Conservation (phyloP, 2,329 filamentous ascomycete species). For the Parafenestella ontariensis region DNA sequence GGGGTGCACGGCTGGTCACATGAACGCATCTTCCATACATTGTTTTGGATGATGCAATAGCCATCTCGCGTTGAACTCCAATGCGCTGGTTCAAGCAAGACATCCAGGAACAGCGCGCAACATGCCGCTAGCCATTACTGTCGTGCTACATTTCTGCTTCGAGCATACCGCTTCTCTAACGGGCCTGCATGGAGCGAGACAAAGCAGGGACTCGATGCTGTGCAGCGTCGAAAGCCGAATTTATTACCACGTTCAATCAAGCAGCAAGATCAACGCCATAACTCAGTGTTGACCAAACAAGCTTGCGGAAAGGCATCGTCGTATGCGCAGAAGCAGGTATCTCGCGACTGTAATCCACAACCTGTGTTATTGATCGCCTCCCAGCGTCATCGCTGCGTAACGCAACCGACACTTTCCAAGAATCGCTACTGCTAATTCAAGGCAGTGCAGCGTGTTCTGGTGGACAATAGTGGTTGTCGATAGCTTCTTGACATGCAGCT, state of each 20-base stretch:
- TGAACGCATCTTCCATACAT: too few species aligned
- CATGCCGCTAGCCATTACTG: conserved; percentile 1
- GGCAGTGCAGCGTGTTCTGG: conserved; percentile 6
- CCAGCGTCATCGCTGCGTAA: conserved; percentile 20
- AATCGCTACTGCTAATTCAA: conserved; percentile 5
- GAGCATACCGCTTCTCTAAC: not conserved
- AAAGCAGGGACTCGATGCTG: not conserved
- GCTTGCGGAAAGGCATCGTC: not conserved
- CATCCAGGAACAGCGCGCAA: not conserved
- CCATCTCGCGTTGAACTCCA: conserved; percentile 1
- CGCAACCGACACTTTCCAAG: not conserved
- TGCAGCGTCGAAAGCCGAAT: not conserved
- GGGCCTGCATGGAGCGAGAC: not conserved
- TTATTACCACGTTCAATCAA: not conserved
- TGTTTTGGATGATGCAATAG: too few species aligned
- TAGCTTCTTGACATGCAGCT: conserved; percentile 12
- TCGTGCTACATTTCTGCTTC: conserved; percentile 7
- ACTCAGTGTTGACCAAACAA: not conserved
- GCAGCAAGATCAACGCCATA: not conserved
- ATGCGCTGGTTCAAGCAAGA: not conserved
- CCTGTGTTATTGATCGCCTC: conserved; percentile 2
- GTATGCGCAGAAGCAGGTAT: conserved; percentile 7
- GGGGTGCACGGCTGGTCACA: too few species aligned
- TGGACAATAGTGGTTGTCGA: conserved; percentile 6
- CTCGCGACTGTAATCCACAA: not conserved